These are phyloP conservation scores for Pythium phragmiticola DNA, from an alignment of 352 stramenopile genomes.

Conservation along the genomic window DNA sequence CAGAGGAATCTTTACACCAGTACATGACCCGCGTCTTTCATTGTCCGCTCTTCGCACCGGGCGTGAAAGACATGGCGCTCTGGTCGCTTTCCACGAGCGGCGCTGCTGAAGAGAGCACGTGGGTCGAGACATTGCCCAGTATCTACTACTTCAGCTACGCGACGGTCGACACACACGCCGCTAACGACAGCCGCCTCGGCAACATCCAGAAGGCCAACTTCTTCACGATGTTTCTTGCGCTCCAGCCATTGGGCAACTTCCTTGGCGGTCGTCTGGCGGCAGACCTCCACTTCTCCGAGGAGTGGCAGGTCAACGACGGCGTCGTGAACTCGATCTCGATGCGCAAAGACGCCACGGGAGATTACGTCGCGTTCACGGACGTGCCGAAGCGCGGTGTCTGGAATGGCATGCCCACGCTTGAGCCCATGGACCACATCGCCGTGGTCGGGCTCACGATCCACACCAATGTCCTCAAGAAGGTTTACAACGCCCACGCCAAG, in stretches of 20 bases:
- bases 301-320: constrained; percentile 57
- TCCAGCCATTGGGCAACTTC: constrained; percentile 40
- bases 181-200: constrained; percentile 34
- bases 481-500: constrained; percentile 42
- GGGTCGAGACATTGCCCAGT: constrained; percentile 48
- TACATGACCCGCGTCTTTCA: constrained; percentile 43
- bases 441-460: constrained; percentile 44
- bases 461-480: constrained; percentile 38
- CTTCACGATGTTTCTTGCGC: constrained; percentile 46
- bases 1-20: constrained; percentile 28
- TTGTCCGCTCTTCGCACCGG: constrained; percentile 35
- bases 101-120: constrained; percentile 38
- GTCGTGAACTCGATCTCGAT: constrained; percentile 51
- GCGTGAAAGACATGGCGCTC: constrained; percentile 42
- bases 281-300: constrained; percentile 33
- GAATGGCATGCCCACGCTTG: constrained; percentile 49
- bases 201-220: constrained; percentile 49
- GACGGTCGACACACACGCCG: constrained; percentile 40
- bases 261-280: constrained; percentile 39
- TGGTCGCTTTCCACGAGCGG: constrained; percentile 40
- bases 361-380: constrained; percentile 34
- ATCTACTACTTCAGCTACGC: constrained; percentile 62
- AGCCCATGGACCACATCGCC: constrained; percentile 42
- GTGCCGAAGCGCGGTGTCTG: constrained; percentile 38
- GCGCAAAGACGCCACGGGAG: constrained; percentile 33